Base-by-base conservation (phyloP, 169 alveolate genomes). In the Eimeria praecox region DNA sequence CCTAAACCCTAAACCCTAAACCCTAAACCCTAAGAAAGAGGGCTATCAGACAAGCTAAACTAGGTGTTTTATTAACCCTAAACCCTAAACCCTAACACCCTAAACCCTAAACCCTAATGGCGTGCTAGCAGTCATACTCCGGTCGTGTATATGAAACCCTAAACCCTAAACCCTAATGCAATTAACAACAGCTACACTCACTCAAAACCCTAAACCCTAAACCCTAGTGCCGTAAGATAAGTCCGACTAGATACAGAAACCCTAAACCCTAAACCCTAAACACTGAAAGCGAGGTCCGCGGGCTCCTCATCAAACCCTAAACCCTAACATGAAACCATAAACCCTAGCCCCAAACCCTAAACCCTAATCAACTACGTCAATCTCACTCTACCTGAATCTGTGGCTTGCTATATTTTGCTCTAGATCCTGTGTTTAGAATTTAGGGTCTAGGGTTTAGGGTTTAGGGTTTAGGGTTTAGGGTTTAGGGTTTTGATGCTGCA, bases 11-110 rank as follows among this genome's bases (percentile, higher is more conserved):
- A 64, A 64, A 64, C 75, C n/a, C n/a, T n/a, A n/a, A n/a, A n/a
- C n/a, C n/a, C n/a, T n/a, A n/a, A n/a, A n/a, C n/a, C n/a, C n/a
- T 95, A 49, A 69, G 93, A 49, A 94, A 95, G 30, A 96, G 95
- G 52, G 95, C 92, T 35, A 54, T 62, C 10, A 38, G 97, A n/a
- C 97, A 96, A 71, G 93, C 95, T 38, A 90, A 85, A 49, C 95
- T 96, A 3, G 94, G 94, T 87, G 9, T 8, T 27, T 10, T 24
- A 64, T 20, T 10, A 64, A 64, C 75, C 75, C 75, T 64, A 64
- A 64, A 64, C 75, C 75, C 75, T 64, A 64, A 64, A 64, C 75
- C 75, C 75, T 64, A 64, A 64, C n/a, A 64, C 75, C n/a, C n/a
- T n/a, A n/a, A n/a, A n/a, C n/a, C n/a, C n/a, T n/a, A n/a, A n/a